Conservation (phyloP, 345 rosid species). For the Syzygium jambos region DNA sequence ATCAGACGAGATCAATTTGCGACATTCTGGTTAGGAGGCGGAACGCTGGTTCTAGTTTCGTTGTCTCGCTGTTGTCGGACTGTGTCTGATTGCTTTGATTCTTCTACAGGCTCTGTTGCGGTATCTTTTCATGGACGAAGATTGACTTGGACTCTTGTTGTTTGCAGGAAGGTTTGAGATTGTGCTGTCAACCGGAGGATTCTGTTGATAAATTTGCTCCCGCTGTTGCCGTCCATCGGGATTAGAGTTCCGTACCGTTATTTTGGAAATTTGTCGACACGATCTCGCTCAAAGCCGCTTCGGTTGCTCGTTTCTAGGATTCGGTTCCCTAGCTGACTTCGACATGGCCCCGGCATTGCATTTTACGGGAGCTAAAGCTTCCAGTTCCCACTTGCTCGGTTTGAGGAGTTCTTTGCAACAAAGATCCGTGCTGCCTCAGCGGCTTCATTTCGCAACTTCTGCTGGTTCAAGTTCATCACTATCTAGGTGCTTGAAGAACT, state of each 20-base stretch:
- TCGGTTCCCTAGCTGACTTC: background rate
- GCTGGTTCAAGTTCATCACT: constrained; percentile 4
- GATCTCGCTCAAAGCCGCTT: background rate
- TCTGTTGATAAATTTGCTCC: background rate
- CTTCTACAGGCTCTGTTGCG: background rate
- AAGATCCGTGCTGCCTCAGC: background rate
- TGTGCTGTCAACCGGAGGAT: background rate
- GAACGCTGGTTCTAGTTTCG: background rate
- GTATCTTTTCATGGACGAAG: too few relatives aligned
- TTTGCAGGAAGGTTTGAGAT: constrained; percentile 1
- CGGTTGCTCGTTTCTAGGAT: background rate
- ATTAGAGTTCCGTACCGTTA: background rate
- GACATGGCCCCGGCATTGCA: constrained; percentile 10
- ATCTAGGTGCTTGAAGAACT: background rate
- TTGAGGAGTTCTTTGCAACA: background rate
- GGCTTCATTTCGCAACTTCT: constrained; percentile 4
- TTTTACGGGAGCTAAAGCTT: background rate
- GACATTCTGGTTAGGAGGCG: background rate
- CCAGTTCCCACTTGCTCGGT: background rate
- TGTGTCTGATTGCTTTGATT: background rate
- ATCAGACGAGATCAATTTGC: background rate
- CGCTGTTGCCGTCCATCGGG: background rate
- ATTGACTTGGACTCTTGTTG: background rate
- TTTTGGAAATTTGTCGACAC: background rate
- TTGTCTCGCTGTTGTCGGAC: background rate